phyloP scores from a whole-genome alignment of 2,329 filamentous ascomycete genomes.

The Alternaria solani region DNA sequence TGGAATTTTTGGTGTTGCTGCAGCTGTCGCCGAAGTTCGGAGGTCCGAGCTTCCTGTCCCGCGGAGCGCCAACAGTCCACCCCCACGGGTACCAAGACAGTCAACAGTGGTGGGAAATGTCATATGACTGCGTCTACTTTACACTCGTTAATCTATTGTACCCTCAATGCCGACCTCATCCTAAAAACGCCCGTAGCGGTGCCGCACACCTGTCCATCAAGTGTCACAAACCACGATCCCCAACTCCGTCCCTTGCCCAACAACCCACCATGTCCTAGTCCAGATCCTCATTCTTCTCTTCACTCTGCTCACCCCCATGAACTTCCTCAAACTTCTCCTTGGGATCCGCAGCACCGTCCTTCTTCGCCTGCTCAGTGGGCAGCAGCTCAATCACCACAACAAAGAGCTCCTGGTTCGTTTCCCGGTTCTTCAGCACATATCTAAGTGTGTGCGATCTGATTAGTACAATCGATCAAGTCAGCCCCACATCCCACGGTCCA shows the following conservation, averaged over 20 bases:
- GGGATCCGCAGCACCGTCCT: slow-evolving; percentile 30
- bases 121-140: not conserved
- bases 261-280: slow-evolving; percentile 16
- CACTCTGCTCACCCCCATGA: slow-evolving; percentile 23
- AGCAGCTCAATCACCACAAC: slow-evolving; percentile 83
- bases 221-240: not conserved
- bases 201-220: not conserved
- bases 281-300: slow-evolving; percentile 29
- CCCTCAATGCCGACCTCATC: not conserved
- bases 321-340: slow-evolving; percentile 37
- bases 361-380: slow-evolving; percentile 65
- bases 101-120: not conserved
- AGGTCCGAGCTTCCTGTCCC: slow-evolving; percentile 17
- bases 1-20: slow-evolving; percentile 27
- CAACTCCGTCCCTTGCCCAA: not conserved
- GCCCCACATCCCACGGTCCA: slow-evolving; percentile 15
- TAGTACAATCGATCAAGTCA: slow-evolving; percentile 31
- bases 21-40: slow-evolving; percentile 21
- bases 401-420: slow-evolving; percentile 77
- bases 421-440: slow-evolving; percentile 87
- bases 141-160: not conserved
- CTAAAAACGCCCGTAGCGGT: not conserved
- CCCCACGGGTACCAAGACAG: not conserved
- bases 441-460: slow-evolving; percentile 81
- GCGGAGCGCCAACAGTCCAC: not conserved